These are phyloP conservation scores for Xylaria flabelliformis DNA, from an alignment of 495 filamentous ascomycete species.

Conservation along the genomic window DNA sequence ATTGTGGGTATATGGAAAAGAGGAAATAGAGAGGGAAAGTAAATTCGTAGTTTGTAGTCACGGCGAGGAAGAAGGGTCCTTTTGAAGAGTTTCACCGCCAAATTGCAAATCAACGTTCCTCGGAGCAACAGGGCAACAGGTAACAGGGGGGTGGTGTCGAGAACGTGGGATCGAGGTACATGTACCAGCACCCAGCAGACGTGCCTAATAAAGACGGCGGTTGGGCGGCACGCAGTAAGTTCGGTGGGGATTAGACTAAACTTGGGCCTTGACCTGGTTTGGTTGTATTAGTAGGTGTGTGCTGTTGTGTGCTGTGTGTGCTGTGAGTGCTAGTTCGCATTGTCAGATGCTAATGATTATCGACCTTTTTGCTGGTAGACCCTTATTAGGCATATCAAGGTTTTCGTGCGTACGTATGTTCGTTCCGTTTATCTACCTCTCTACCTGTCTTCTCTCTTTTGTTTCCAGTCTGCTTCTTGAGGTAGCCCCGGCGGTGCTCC, in stretches of 20 bases:
- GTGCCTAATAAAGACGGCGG: constrained; percentile 17
- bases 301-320: background rate
- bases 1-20: background rate
- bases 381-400: background rate
- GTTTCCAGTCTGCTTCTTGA: background rate
- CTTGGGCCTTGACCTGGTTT: constrained; percentile 1
- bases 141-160: constrained; percentile 13
- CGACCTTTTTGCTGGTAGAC: background rate
- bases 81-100: constrained; percentile 31
- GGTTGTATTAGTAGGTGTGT: background rate
- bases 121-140: constrained; percentile 21
- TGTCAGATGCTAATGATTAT: constrained; percentile 12
- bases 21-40: constrained; percentile 10
- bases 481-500: background rate
- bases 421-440: background rate
- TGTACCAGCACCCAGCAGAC: constrained; percentile 3
- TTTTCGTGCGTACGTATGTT: background rate
- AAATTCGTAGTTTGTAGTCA: background rate
- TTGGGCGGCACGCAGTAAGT: constrained; percentile 18
- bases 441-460: background rate
- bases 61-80: constrained; percentile 26
- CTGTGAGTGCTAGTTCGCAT: background rate
- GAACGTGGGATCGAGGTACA: constrained; percentile 28
- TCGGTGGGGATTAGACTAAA: constrained; percentile 22
- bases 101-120: constrained; percentile 29